Percentiles rank a stretch among this genome's conserved stretches.
phyloP scores from a whole-genome alignment of 2,329 filamentous ascomycete genomes.

The Celoporthe dispersa region DNA sequence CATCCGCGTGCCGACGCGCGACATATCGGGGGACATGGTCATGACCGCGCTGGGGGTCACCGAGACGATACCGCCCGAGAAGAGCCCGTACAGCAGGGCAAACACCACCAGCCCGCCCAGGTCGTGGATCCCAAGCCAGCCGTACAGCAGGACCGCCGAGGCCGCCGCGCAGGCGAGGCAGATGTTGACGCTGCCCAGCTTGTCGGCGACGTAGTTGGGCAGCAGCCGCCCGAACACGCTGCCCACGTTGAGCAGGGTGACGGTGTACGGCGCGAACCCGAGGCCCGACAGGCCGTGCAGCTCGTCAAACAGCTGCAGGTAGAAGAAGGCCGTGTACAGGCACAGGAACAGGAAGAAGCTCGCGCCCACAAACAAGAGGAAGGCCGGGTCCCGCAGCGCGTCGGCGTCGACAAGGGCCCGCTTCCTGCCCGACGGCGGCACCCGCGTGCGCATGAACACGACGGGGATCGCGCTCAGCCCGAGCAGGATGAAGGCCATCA shows the following conservation, averaged over 20 bases:
- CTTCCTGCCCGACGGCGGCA: slow-evolving; percentile 36
- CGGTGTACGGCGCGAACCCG: slow-evolving; percentile 46
- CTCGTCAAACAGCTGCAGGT: slow-evolving; percentile 48
- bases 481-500: slow-evolving; percentile 56
- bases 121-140: slow-evolving; percentile 44
- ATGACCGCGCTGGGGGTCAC: slow-evolving; percentile 47
- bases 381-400: slow-evolving; percentile 46
- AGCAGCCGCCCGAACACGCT: slow-evolving; percentile 51
- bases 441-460: slow-evolving; percentile 44
- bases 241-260: slow-evolving; percentile 49
- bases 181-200: slow-evolving; percentile 46
- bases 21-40: slow-evolving; percentile 42
- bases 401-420: slow-evolving; percentile 42
- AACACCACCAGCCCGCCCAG: slow-evolving; percentile 46
- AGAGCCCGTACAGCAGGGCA: slow-evolving; percentile 49
- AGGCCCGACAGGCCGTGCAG: slow-evolving; percentile 44
- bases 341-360: slow-evolving; percentile 48
- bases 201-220: slow-evolving; percentile 50
- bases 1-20: slow-evolving; percentile 45
- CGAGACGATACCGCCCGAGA: slow-evolving; percentile 50
- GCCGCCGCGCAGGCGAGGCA: slow-evolving; percentile 40
- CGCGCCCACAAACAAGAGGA: slow-evolving; percentile 42
- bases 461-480: slow-evolving; percentile 44
- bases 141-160: slow-evolving; percentile 44
- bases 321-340: slow-evolving; percentile 55